Evolutionary conservation across 2,329 filamentous ascomycete genomes (phyloP), one percentile per base, ranked within the genome.

Genomic region (Neonectria sp.): DNA sequence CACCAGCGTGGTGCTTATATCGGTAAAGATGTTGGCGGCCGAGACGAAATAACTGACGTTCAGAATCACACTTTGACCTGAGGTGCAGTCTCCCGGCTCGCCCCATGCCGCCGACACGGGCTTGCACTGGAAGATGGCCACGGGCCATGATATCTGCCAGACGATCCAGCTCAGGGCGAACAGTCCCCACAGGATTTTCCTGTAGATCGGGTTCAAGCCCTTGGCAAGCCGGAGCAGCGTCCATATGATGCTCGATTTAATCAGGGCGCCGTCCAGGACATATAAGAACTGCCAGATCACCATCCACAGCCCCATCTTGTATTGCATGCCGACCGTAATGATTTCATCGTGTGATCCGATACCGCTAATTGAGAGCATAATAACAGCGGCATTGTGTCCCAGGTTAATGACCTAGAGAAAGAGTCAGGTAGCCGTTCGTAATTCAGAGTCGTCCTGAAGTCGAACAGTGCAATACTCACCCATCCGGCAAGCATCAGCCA

Each of bases 91-190:
- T 40, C 69, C 67, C 9, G 67, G 69, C 46, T 65, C 29, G 17
- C 64, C 64, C 69, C 69, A 71, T 17, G 70, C 65, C 17, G 69
- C 69, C 7, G 68, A 52, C 15, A 73, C 66, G 17, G 71, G 71
- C 17, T 70, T 73, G 65, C 71, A 73, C 51, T 72, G 71, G 49
- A 73, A 69, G 58, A 73, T 70, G 35, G 68, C 71, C 17, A 72
- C 69, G 8, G 69, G 67, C 62, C 68, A 73, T 3, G 65, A 62
- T 29, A 73, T 68, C 24, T 70, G 68, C 70, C 69, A 73, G 4
- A 68, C 60, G 15, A 64, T 57, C 66, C 69, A 73, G 46, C 48
- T 70, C 6, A 71, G 61, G 5, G 25, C 63, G 2, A 68, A 70
- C 7, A 72, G 52, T 1, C 13, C 61, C 57, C 60, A 69, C 1